phyloP scores from a whole-genome alignment of 2,329 filamentous ascomycete species.

The Rosellinia necatrix region DNA sequence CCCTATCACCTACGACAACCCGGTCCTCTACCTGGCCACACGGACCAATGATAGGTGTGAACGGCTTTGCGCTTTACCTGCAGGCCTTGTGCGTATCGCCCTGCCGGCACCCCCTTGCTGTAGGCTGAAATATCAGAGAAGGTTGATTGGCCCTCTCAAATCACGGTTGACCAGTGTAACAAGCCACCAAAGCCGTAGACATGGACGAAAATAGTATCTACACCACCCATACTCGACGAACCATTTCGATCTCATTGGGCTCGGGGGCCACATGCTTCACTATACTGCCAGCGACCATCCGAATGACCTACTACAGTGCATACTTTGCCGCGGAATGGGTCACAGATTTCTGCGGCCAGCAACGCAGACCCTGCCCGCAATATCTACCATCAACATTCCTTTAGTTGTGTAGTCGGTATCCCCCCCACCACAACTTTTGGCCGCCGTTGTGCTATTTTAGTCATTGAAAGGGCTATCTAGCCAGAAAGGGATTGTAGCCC shows the following conservation, averaged over 20 bases:
- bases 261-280: constrained; percentile 8
- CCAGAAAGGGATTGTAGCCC: background rate
- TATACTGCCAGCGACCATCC: constrained; percentile 1
- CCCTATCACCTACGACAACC: no score
- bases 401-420: no score
- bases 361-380: no score
- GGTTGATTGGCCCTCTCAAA: constrained; percentile 35
- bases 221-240: constrained; percentile 16
- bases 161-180: constrained; percentile 20
- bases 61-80: no score
- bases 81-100: constrained; percentile 26
- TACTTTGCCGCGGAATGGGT: constrained; percentile 13
- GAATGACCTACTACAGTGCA: constrained; percentile 13
- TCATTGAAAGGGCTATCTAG: background rate
- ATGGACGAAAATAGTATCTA: constrained; percentile 36
- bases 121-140: constrained; percentile 24
- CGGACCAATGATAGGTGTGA: constrained; percentile 32
- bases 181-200: constrained; percentile 12
- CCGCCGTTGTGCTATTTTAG: constrained; percentile 14
- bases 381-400: no score
- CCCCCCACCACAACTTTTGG: background rate
- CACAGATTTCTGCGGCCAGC: constrained; percentile 12
- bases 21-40: no score
- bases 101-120: constrained; percentile 20
- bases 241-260: background rate